Conservation (phyloP, 2,329 filamentous ascomycete species). For the Aphanoascus verrucosus region DNA sequence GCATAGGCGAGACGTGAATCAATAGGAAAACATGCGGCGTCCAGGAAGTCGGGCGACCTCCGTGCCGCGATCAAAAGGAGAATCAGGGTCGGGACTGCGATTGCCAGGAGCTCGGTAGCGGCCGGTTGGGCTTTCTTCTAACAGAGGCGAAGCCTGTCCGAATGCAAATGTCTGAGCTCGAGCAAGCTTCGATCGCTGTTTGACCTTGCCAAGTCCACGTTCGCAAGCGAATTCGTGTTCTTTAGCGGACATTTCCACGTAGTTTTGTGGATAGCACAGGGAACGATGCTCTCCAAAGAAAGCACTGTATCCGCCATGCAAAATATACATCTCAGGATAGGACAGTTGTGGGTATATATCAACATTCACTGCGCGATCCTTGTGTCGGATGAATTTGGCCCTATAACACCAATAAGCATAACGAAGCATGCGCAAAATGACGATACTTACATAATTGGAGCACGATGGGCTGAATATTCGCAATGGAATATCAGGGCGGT, state of each 20-base stretch:
- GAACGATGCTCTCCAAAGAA: slow-evolving; percentile 73
- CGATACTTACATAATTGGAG: slow-evolving; percentile 65
- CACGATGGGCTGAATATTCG: slow-evolving; percentile 94
- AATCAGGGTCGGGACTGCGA: slow-evolving; percentile 25
- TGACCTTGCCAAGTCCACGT: slow-evolving; percentile 84
- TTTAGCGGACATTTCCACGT: slow-evolving; percentile 90
- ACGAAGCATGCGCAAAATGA: background rate
- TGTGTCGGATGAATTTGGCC: slow-evolving; percentile 80
- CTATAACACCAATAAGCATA: slow-evolving; percentile 23
- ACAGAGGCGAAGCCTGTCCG: slow-evolving; percentile 55
- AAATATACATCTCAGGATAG: slow-evolving; percentile 95
- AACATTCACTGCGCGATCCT: slow-evolving; percentile 75
- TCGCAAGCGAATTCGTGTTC: slow-evolving; percentile 90
- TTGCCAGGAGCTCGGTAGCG: slow-evolving; percentile 31
- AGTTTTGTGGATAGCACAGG: slow-evolving; percentile 86
- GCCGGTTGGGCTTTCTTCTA: slow-evolving; percentile 54
- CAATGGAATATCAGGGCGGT: slow-evolving; percentile 90
- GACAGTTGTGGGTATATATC: slow-evolving; percentile 78
- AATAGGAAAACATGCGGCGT: slow-evolving; percentile 38
- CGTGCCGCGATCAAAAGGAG: slow-evolving; percentile 28
- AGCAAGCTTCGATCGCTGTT: slow-evolving; percentile 73
- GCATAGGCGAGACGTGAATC: slow-evolving; percentile 8
- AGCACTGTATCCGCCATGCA: slow-evolving; percentile 89
- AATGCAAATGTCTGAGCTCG: slow-evolving; percentile 93
- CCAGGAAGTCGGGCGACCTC: slow-evolving; percentile 29